These are phyloP conservation scores for Corylus avellana DNA, from an alignment of 306 rosid species.

Conservation along the genomic window DNA sequence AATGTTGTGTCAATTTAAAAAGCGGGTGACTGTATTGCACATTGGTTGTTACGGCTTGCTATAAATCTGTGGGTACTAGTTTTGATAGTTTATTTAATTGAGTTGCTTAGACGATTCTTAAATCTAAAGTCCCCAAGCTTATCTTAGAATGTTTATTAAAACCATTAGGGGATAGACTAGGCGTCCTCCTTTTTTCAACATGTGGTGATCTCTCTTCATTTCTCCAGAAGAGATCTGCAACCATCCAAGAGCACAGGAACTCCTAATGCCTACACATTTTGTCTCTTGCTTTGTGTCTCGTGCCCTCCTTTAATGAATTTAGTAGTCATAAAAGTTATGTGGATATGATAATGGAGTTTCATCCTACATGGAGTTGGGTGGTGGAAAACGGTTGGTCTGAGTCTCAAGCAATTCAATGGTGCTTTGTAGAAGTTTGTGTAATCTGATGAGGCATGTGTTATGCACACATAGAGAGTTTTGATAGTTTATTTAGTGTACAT, in stretches of 20 bases:
- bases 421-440: neutral
- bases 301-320: neutral
- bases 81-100: too few relatives aligned
- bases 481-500: neutral
- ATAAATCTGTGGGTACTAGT: too few relatives aligned
- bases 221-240: neutral
- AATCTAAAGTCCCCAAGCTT: too few relatives aligned
- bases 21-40: too few relatives aligned
- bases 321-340: too few relatives aligned
- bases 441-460: neutral
- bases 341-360: neutral
- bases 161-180: too few relatives aligned
- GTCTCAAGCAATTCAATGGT: neutral
- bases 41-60: too few relatives aligned
- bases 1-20: too few relatives aligned
- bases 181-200: too few relatives aligned
- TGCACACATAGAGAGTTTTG: neutral
- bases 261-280: too few relatives aligned
- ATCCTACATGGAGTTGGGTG: neutral
- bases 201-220: neutral
- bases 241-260: neutral
- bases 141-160: too few relatives aligned
- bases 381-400: neutral
- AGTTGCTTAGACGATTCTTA: too few relatives aligned
- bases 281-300: neutral